Base-by-base conservation (phyloP, 2,329 filamentous ascomycete genomes). In the Phialophora chinensis region DNA sequence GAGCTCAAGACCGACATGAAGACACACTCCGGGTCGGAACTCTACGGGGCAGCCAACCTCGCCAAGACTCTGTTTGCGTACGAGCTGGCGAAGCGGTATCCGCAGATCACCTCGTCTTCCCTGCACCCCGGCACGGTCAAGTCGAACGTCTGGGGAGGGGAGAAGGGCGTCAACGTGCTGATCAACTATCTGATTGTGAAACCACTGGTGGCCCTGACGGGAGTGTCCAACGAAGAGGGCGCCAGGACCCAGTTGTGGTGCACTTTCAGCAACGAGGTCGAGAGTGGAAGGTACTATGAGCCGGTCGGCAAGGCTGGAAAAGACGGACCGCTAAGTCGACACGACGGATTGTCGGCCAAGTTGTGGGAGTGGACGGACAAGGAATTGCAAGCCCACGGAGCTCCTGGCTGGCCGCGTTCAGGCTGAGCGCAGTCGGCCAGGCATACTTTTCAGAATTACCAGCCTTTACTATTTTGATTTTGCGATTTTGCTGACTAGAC, bases 121-220 rank as follows among this genome's bases (percentile, higher is more conserved):
- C 68, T 84, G 4, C 83, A 85, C 66, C 84, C 84, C 0, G 84
- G 84, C 7, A 76, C 82, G 23, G 80, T 84, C 25, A 66, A 77
- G 17, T 83, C 83, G 0, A 79, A 82, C 33, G 66, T 84, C 17
- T 67, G 52, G 38, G 71, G 60, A 1, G 53, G 90, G 25, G 88
- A 90, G 74, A 80, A 87, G 53, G 42, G 73, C 47, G 17, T 23
- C 11, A 52, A 33, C 52, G 20, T 8, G 17, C 25, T 29, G 56
- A n/a, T 38, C 4, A 25, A 23, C 29, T 38, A 35, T 38, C 31
- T 68, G 12, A 20, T 50, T 27, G 14, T 62, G 20, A 53, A 49
- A 20, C 66, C n/a, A 25, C 54, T 17, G 33, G 49, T 8, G 20
- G 55, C 23, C 55, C 55, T 27, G 25, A 55, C 23, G n/a, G 68